Evolutionary conservation across 1,139 yeast genomes (phyloP).

Genomic region (Yamadazyma buinensis): DNA sequence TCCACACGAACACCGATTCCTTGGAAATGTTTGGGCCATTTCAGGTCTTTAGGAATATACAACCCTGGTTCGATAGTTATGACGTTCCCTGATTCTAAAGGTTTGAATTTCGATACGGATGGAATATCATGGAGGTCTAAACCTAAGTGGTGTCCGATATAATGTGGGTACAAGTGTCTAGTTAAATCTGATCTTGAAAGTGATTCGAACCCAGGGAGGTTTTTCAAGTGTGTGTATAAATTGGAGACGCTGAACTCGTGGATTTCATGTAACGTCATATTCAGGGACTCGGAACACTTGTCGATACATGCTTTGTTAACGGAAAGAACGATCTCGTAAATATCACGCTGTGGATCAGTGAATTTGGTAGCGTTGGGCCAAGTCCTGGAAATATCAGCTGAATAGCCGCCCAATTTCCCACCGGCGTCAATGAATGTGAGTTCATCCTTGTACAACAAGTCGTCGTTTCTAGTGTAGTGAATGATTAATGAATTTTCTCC

Average conservation of each 20-base stretch:
- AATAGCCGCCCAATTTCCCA: slow-evolving; percentile 89
- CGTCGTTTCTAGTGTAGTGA: slow-evolving; percentile 89
- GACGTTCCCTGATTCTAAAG: slow-evolving; percentile 61
- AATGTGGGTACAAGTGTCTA: slow-evolving; percentile 77
- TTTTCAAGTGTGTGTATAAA: slow-evolving; percentile 61
- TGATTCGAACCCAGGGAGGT: slow-evolving; percentile 60
- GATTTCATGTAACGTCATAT: slow-evolving; percentile 64
- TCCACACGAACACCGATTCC: slow-evolving; percentile 94
- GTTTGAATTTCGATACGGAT: slow-evolving; percentile 48
- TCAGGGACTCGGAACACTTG: slow-evolving; percentile 51
- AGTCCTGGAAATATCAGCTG: slow-evolving; percentile 92
- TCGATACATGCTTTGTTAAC: slow-evolving; percentile 80
- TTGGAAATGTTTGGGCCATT: slow-evolving; percentile 76
- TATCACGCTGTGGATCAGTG: slow-evolving; percentile 72
- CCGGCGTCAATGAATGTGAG: slow-evolving; percentile 94
- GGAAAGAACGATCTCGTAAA: slow-evolving; percentile 82
- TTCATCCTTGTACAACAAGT: slow-evolving; percentile 67
- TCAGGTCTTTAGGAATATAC: slow-evolving; percentile 64
- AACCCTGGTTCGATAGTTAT: slow-evolving; percentile 94
- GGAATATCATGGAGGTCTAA: slow-evolving; percentile 89
- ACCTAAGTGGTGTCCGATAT: slow-evolving; percentile 93
- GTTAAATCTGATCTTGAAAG: slow-evolving; percentile 51
- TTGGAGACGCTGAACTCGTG: slow-evolving; percentile 65
- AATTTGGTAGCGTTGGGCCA: slow-evolving; percentile 86
- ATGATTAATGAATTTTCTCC: slow-evolving; percentile 84